phyloP scores from a whole-genome alignment of 2,329 filamentous ascomycete genomes.

The Botrytis paeoniae region DNA sequence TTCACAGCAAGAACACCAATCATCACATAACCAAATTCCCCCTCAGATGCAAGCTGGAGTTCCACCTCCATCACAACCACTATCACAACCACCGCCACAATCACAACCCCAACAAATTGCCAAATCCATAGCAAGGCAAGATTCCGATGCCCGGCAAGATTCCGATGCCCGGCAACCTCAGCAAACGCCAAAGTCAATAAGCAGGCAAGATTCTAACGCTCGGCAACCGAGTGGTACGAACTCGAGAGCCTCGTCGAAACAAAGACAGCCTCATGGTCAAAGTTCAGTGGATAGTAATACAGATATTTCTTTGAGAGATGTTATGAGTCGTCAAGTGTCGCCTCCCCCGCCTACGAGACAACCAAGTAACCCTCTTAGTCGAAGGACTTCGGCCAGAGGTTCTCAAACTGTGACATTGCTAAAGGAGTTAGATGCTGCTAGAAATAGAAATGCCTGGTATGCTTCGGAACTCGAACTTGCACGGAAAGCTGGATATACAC shows the following conservation, averaged over 20 bases:
- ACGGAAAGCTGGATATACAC: constrained; percentile 81
- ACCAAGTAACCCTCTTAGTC: constrained; percentile 56
- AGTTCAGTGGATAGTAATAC: constrained; percentile 66
- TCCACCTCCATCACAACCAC: constrained; percentile 8
- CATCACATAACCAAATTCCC: background rate
- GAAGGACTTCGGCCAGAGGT: constrained; percentile 59
- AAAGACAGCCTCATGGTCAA: constrained; percentile 58
- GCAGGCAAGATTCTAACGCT: constrained; percentile 29
- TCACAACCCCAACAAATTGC: constrained; percentile 37
- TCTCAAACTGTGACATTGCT: constrained; percentile 64
- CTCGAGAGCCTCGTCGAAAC: constrained; percentile 45
- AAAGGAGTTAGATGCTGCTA: constrained; percentile 81
- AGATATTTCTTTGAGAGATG: constrained; percentile 49
- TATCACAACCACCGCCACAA: constrained; percentile 7
- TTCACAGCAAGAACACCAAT: constrained; percentile 9
- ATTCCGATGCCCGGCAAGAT: constrained; percentile 38
- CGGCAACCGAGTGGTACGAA: constrained; percentile 28
- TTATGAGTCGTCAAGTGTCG: constrained; percentile 49
- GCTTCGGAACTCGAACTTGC: constrained; percentile 91
- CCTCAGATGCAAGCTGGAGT: constrained; percentile 4
- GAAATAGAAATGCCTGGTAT: constrained; percentile 93
- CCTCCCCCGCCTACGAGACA: constrained; percentile 58
- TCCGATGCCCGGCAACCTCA: constrained; percentile 40
- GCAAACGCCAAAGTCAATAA: constrained; percentile 39
- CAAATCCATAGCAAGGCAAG: constrained; percentile 27